Base-by-base conservation (phyloP, 768 basidiomycete species). In the Gymnopilus dilepis region DNA sequence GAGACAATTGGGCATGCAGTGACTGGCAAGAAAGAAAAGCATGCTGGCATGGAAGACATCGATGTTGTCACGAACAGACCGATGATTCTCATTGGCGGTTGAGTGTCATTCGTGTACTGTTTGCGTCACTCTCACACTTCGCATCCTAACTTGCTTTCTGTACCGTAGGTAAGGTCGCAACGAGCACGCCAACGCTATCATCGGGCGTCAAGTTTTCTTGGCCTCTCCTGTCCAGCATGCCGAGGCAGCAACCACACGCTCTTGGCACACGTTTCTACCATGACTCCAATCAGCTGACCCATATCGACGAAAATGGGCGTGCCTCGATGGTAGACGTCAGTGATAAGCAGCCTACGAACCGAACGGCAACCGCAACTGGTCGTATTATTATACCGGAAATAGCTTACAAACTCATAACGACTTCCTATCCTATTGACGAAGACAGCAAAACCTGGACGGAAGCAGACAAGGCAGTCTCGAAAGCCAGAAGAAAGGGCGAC, bases 81-180 rank as follows among this genome's bases (percentile, higher is more conserved):
- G 11, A 96, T 96, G 94, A 95, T 95, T 64, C 78, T 93, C 62
- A 96, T 96, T 74, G 95, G 94, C 76, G 94, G 94, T 88, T 96
- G 85, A 91, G 84, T 86, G 70, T 73, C 65, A 72, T 70, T 70
- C 64, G 66, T 61, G 60, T 67, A 64, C 67, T 72, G 63, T 66
- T 48, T 63, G 63, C 67, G 61, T 58, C 68, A 21, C 48, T 62
- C 65, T 41, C 64, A 61, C 17, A 9, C 58, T 48, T 43, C 59
- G 40, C 58, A 57, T 64, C 57, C 65, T 65, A 47, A 61, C 28
- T 3, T 61, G 60, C n/a, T 53, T 34, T 50, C 50, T 63, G 47
- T 62, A 9, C 58, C 43, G 31, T 57, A 65, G 61, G 34, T 52
- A 56, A 34, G 38, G 34, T 31, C n/a, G 58, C 5, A 28, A 53